These are phyloP conservation scores for Jacaranda mimosifolia DNA, from an alignment of 257 asterid species.

Conservation along the genomic window DNA sequence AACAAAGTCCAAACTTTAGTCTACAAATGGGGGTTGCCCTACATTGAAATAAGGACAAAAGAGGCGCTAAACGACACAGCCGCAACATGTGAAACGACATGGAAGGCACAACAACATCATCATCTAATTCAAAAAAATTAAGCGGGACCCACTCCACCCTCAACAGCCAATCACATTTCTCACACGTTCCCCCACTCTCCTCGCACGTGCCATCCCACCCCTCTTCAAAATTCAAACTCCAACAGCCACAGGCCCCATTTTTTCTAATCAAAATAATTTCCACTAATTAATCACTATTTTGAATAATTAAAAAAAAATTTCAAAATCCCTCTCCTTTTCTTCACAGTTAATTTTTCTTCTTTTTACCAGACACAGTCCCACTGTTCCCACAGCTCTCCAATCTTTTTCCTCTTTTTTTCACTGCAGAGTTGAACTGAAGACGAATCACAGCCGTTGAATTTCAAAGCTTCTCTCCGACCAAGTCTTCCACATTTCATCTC, in stretches of 20 bases:
- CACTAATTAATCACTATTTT: slow-evolving; percentile 28
- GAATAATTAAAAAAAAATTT: slow-evolving; percentile 29
- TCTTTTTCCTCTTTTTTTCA: background rate
- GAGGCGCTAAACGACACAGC: slow-evolving; percentile 43
- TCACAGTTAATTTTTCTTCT: background rate
- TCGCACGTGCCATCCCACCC: slow-evolving; percentile 32
- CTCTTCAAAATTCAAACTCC: slow-evolving; percentile 52
- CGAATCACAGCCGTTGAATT: slow-evolving; percentile 47
- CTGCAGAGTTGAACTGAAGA: slow-evolving; percentile 28
- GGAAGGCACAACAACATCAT: background rate
- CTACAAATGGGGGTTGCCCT: too few species aligned
- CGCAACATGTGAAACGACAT: slow-evolving; percentile 45
- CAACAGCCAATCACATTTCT: slow-evolving; percentile 29
- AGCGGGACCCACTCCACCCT: slow-evolving; percentile 38
- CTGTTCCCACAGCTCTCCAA: background rate
- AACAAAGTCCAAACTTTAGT: background rate
- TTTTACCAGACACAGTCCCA: background rate
- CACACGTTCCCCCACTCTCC: slow-evolving; percentile 28
- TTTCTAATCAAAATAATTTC: slow-evolving; percentile 26
- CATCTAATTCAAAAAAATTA: slow-evolving; percentile 34
- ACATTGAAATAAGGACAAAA: too few species aligned
- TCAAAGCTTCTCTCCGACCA: slow-evolving; percentile 42
- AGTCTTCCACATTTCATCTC: slow-evolving; percentile 44
- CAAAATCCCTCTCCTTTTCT: background rate
- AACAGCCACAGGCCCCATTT: background rate